Conservation (phyloP, 306 rosid genomes). For the Malus domestica region DNA sequence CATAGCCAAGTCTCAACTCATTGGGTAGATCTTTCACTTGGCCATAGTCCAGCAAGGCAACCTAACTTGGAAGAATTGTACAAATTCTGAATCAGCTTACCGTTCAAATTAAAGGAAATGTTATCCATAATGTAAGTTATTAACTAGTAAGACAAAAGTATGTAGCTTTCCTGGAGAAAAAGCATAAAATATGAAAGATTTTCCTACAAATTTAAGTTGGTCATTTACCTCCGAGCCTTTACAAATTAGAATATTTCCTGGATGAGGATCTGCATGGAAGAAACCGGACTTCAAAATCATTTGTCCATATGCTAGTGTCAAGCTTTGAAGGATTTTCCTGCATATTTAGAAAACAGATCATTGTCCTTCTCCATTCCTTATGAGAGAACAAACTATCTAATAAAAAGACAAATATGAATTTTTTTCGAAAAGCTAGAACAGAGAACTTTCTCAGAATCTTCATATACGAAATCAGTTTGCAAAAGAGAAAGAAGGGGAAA, state of each 20-base stretch:
- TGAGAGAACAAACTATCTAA: background rate
- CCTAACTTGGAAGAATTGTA: conserved; percentile 38
- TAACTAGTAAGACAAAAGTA: background rate
- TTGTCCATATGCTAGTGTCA: conserved; percentile 98
- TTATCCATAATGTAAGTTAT: conserved; percentile 1
- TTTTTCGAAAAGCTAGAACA: background rate
- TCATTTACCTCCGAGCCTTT: conserved; percentile 94
- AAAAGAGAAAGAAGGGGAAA: background rate
- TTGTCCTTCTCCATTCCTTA: background rate
- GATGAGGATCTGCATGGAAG: conserved; percentile 99
- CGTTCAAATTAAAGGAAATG: background rate
- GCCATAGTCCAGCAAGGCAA: conserved; percentile 92
- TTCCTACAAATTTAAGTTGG: background rate
- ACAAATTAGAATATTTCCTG: conserved; percentile 88
- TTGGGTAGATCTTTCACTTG: conserved; percentile 99
- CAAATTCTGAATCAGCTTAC: background rate
- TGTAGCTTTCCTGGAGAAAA: background rate
- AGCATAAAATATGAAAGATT: background rate
- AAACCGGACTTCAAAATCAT: conserved; percentile 92
- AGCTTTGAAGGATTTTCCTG: conserved; percentile 90
- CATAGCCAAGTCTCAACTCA: conserved; percentile 82
- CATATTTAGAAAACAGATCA: conserved; percentile 18
- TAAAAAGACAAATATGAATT: background rate
- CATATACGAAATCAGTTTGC: background rate
- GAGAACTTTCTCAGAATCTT: background rate